Evolutionary conservation across 495 filamentous ascomycete genomes (phyloP).

Genomic region (Penicilliopsis zonata): DNA sequence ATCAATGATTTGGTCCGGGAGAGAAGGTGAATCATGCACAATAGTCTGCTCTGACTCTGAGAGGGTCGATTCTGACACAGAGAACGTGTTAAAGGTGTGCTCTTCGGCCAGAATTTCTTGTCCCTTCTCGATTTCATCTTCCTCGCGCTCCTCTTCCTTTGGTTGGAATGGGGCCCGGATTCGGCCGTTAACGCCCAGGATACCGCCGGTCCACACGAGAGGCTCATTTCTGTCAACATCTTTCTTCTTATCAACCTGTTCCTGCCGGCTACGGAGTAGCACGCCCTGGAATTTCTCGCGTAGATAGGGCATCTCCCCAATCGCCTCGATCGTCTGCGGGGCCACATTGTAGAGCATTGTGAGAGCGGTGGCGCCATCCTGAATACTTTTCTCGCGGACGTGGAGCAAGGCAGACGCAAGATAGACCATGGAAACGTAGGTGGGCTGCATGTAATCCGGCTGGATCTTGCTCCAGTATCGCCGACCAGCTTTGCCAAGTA

Average conservation of each 20-base stretch:
- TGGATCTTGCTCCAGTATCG: constrained; percentile 24
- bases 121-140: constrained; percentile 1
- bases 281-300: constrained; percentile 30
- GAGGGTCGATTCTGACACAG: too few relatives aligned
- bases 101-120: too few relatives aligned
- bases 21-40: too few relatives aligned
- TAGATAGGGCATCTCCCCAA: constrained; percentile 40
- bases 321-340: constrained; percentile 37
- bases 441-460: constrained; percentile 33
- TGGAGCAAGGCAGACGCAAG: constrained; percentile 36
- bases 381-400: constrained; percentile 25
- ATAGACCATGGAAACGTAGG: constrained; percentile 41
- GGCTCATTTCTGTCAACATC: constrained; percentile 1
- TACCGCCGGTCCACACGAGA: constrained; percentile 22
- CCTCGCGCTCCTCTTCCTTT: neutral
- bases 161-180: constrained; percentile 1
- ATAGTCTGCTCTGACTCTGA: too few relatives aligned
- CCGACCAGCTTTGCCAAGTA: constrained; percentile 17
- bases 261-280: constrained; percentile 17
- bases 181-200: constrained; percentile 14
- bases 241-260: constrained; percentile 4
- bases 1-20: constrained; percentile 6
- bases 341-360: constrained; percentile 24
- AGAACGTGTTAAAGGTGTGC: too few relatives aligned
- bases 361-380: constrained; percentile 14